These are phyloP conservation scores for Forsythia viridissima DNA, from an alignment of 257 asterid species.

Conservation along the genomic window DNA sequence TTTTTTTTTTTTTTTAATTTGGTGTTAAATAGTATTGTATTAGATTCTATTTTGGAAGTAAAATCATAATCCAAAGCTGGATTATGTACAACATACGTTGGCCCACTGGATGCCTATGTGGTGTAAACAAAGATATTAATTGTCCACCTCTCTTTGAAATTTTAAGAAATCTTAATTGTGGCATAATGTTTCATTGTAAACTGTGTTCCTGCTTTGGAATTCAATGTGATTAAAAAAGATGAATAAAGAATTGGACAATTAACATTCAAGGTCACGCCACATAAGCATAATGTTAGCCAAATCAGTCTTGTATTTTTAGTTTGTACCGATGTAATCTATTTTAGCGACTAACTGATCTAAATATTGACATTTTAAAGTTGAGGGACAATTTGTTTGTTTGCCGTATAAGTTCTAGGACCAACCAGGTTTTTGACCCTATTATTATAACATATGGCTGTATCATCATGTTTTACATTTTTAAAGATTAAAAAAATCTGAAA, in stretches of 20 bases:
- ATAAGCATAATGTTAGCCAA: not conserved
- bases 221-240: not conserved
- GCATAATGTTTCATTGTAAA: too few relatives aligned
- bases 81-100: too few relatives aligned
- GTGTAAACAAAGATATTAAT: too few relatives aligned
- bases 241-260: not conserved
- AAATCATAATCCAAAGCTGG: too few relatives aligned
- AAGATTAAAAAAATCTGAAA: not conserved
- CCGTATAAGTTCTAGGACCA: not conserved
- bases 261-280: too few relatives aligned
- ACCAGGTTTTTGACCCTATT: not conserved
- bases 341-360: not conserved
- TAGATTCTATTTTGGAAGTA: not conserved
- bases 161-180: too few relatives aligned
- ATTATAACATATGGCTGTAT: not conserved
- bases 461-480: not conserved
- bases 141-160: too few relatives aligned
- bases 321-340: not conserved
- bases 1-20: too few relatives aligned
- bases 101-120: too few relatives aligned
- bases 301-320: not conserved
- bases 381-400: not conserved
- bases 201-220: not conserved
- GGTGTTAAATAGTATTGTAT: too few relatives aligned
- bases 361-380: not conserved